Percentiles rank a stretch among this genome's conserved stretches.
phyloP scores from a whole-genome alignment of 2,329 filamentous ascomycete genomes.

The Neopestalotiopsis rosae region DNA sequence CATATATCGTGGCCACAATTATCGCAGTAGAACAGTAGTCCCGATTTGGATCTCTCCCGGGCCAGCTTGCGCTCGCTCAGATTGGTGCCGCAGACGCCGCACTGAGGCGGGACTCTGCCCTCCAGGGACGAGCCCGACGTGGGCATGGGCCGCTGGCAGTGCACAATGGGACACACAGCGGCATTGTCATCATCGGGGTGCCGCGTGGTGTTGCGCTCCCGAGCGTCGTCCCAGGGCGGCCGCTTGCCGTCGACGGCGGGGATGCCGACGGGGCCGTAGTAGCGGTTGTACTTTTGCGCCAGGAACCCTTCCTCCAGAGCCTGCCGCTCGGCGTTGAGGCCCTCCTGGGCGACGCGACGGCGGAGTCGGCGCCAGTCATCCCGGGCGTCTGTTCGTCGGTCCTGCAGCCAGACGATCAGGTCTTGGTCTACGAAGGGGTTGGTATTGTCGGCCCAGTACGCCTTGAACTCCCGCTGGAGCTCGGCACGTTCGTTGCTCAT shows the following conservation, averaged over 20 bases:
- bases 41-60: neutral
- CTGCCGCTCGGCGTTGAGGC: neutral
- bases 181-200: neutral
- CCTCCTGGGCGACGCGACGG: neutral
- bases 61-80: neutral
- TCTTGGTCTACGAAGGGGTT: neutral
- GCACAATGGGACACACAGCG: neutral
- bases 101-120: neutral
- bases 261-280: neutral
- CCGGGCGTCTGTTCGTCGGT: neutral
- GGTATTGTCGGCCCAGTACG: neutral
- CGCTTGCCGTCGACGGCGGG: neutral
- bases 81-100: neutral
- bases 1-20: neutral
- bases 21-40: neutral
- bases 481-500: neutral
- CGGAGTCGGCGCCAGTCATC: slow-evolving; percentile 8
- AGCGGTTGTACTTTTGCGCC: neutral
- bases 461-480: slow-evolving; percentile 8
- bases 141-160: neutral
- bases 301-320: neutral
- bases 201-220: neutral
- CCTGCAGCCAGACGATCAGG: neutral
- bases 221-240: neutral
- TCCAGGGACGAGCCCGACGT: neutral